Evolutionary conservation across 148 eudicot genomes (phyloP), one percentile per base, ranked within the genome.

Genomic region (Talinum fruticosum): DNA sequence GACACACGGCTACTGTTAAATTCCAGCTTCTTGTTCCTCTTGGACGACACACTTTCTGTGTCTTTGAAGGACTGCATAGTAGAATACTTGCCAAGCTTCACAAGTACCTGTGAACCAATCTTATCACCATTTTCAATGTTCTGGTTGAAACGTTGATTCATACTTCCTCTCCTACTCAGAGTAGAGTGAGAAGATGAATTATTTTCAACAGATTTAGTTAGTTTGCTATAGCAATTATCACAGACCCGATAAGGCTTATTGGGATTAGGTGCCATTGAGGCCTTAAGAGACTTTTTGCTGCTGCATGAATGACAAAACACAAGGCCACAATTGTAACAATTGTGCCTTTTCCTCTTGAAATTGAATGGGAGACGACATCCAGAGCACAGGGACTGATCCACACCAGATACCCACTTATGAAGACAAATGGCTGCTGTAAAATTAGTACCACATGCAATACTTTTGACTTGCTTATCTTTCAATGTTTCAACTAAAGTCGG

Each of bases 311-410:
- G 86, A 83, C 97, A 92, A 78, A 88, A 92, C 13, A 87, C 88
- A 66, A 89, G 87, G 33, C 94, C 92, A 72, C 94, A 90, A 75
- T 90, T 88, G 83, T 90, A 90, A 77, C 94, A 91, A 78, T 92
- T 92, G 69, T 90, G 93, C 69, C 93, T 85, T 75, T 89, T 90
- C 70, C 90, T 83, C 79, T 84, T 88, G 82, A 89, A 88, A 81
- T 86, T 89, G 80, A 89, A 92, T 44, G 92, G 86, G 32, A 71
- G 53, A 18, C 76, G 89, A 71, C 97, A 92, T n/a, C 92, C 89
- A 77, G 87, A 83, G 85, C 97, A 92, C 54, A 81, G 54, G 36
- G 90, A 89, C 76, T 86, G 87, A 78, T 90, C 93, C 73, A 79
- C 87, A 72, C 82, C 78, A 21, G 85, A 82, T 33, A 82, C 87